These are phyloP conservation scores for Liquidambar formosana DNA, from an alignment of 164 flowering plant species.

Conservation along the genomic window DNA sequence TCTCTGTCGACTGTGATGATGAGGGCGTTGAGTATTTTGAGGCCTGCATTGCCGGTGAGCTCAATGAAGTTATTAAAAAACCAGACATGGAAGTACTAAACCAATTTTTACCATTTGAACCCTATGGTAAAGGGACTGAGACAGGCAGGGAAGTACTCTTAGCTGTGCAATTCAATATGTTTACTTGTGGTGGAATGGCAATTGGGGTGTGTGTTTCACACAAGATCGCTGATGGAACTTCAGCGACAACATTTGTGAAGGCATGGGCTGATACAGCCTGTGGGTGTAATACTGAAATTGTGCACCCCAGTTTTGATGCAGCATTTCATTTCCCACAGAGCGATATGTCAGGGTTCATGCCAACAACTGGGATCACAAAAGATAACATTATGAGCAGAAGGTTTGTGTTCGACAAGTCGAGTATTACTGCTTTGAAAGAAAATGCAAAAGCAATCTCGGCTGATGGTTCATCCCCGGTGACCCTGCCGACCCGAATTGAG, in stretches of 20 bases:
- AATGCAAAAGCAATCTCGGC: conserved; percentile 1
- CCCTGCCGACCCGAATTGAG: conserved; percentile 29
- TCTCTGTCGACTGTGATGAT: not conserved
- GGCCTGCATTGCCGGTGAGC: conserved; percentile 1
- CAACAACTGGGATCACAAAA: not conserved
- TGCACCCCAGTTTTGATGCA: conserved; percentile 1
- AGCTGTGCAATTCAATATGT: conserved; percentile 25
- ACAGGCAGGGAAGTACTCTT: not conserved
- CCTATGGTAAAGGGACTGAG: not conserved
- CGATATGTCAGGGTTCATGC: not conserved
- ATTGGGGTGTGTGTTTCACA: conserved; percentile 21
- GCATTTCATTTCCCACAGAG: conserved; percentile 13
- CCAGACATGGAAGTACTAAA: not conserved
- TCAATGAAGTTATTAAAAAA: not conserved
- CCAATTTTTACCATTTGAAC: conserved; percentile 14
- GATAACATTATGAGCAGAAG: conserved; percentile 24
- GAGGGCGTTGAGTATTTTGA: not conserved
- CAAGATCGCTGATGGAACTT: conserved; percentile 21
- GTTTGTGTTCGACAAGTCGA: conserved; percentile 28
- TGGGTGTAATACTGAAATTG: not conserved
- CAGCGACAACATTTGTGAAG: conserved; percentile 16
- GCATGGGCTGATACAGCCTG: conserved; percentile 23
- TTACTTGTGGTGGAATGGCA: conserved; percentile 34
- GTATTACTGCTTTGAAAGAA: conserved; percentile 16
- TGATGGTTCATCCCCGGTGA: not conserved